phyloP scores from a whole-genome alignment of 75 land plant genomes.

The Pinus taeda region DNA sequence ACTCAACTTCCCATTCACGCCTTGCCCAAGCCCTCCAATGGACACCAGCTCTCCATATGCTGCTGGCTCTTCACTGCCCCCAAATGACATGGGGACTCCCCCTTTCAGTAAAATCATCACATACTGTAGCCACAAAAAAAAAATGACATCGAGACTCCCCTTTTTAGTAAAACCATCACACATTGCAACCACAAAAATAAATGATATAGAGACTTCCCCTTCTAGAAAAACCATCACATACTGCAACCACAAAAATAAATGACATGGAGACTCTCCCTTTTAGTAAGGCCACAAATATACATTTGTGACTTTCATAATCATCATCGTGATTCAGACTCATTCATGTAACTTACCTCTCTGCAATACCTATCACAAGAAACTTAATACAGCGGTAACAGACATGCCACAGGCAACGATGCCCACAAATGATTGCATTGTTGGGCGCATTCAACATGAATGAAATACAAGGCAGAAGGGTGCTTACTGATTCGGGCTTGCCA shows the following conservation, averaged over 20 bases:
- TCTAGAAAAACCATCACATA: background rate
- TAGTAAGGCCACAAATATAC: too few species aligned
- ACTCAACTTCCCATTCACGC: constrained; percentile 70
- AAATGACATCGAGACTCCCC: constrained; percentile 2
- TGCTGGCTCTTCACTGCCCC: constrained; percentile 75
- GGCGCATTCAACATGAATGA: too few species aligned
- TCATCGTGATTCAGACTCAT: too few species aligned
- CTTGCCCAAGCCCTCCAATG: constrained; percentile 68
- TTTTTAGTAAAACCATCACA: constrained; percentile 66
- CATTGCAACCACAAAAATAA: constrained; percentile 32
- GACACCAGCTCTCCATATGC: constrained; percentile 77
- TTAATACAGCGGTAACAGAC: too few species aligned
- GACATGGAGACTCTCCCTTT: background rate
- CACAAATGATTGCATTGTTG: too few species aligned
- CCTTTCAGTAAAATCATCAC: constrained; percentile 78
- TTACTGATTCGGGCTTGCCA: constrained; percentile 90
- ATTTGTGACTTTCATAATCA: too few species aligned
- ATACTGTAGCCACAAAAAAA: constrained; percentile 38
- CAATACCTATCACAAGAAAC: too few species aligned
- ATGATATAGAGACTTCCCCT: background rate
- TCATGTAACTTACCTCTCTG: too few species aligned
- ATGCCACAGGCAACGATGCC: too few species aligned
- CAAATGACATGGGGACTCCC: constrained; percentile 66
- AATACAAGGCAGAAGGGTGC: background rate
- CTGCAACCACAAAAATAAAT: constrained; percentile 22